These are phyloP conservation scores for Neospora caninum DNA, from an alignment of 169 alveolate species.

Conservation along the genomic window DNA sequence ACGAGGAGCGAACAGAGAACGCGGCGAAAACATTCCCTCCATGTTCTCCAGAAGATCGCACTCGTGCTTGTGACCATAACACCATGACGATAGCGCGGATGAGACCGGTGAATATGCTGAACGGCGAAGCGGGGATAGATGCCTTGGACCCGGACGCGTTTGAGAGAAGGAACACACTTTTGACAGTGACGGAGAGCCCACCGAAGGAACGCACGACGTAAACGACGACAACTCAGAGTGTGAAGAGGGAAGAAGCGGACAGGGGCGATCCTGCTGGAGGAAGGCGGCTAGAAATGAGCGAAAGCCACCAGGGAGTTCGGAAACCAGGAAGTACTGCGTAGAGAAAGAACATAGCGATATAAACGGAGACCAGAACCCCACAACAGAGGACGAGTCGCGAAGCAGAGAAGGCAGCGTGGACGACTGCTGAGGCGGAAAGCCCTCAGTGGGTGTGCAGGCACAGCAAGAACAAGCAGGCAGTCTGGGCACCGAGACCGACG, in stretches of 20 bases:
- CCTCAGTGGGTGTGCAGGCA: background rate
- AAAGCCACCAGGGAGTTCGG: background rate
- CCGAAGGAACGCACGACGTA: too few relatives aligned
- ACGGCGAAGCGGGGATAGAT: too few relatives aligned
- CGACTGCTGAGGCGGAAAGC: background rate
- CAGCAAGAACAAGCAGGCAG: background rate
- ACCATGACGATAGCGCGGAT: too few relatives aligned
- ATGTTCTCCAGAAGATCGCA: too few relatives aligned
- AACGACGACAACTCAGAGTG: too few relatives aligned
- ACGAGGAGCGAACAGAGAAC: background rate
- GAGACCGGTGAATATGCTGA: too few relatives aligned
- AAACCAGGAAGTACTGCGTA: slow-evolving; percentile 14
- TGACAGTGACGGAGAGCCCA: too few relatives aligned
- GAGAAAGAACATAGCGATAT: background rate
- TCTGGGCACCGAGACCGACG: background rate
- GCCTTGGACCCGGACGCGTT: too few relatives aligned
- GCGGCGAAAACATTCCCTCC: background rate
- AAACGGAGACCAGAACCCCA: slow-evolving; percentile 32
- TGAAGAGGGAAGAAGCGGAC: too few relatives aligned
- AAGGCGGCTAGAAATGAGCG: background rate
- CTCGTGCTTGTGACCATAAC: too few relatives aligned
- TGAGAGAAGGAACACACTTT: too few relatives aligned
- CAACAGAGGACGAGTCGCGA: background rate
- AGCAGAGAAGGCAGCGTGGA: background rate
- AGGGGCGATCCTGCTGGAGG: too few relatives aligned